Evolutionary conservation across 805 yeast genomes (phyloP), one percentile per base, ranked within the genome.

Genomic region (Teunomyces atbi): DNA sequence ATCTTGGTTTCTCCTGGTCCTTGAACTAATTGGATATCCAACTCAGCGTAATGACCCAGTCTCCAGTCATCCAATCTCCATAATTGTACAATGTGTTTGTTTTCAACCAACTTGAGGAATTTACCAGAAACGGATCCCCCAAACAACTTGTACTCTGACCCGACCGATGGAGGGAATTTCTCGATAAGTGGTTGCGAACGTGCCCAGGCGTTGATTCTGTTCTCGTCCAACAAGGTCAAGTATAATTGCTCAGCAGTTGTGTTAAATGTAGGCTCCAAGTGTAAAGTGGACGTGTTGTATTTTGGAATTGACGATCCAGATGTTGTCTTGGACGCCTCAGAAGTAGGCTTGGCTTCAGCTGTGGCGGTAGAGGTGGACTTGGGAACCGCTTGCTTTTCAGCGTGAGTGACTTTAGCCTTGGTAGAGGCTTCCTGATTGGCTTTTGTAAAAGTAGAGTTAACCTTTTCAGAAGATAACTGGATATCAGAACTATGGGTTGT

Each of bases 11-110:
- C 97, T 37, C 86, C 79, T n/a, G 80, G 77, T 23, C 92, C 94
- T 61, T 89, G 89, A 47, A 80, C 80, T 54, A 94, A 79, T 32
- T 69, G 73, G 54, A 92, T 77, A 18, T 73, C 74, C 56, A 94
- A 70, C 3, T 73, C 74, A 1, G 97, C 94, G 61, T 59, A 84
- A 64, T 89, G 94, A 30, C 86, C 95, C n/a, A 68, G 66, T 61
- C 85, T 86, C 99, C 99, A 94, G 57, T 84, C 87, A 36, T 76
- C 80, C 52, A 94, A 74, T 65, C 97, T 80, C 99, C 99, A 94
- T 26, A 78, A 67, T 78, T 87, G 84, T 11, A 74, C 80, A 46
- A 94, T 82, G 44, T 69, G 69, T 56, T 80, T 76, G 60, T 79
- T 79, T 45, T 76, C 72, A n/a, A 72, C 78, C 49, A 88, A 73